Evolutionary conservation across 2,329 filamentous ascomycete species (phyloP).

Genomic region (Cadophora sp.): DNA sequence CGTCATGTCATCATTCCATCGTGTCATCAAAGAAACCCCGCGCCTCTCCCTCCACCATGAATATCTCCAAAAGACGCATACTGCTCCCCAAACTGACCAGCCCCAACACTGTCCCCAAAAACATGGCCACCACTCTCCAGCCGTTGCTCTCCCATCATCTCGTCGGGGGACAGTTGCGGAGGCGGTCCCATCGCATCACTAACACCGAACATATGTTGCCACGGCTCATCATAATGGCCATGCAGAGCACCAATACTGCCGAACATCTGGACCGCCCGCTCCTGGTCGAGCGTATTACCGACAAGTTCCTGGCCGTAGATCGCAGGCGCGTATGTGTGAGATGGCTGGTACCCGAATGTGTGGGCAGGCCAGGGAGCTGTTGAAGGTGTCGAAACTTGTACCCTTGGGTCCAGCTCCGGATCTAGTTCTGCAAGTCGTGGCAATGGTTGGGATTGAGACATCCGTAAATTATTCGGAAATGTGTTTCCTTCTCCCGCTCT

Average conservation of each 20-base stretch:
- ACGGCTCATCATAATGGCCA: constrained; percentile 37
- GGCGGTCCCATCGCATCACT: not conserved
- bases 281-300: constrained; percentile 28
- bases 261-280: constrained; percentile 30
- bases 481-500: constrained; percentile 6
- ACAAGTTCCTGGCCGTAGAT: constrained; percentile 11
- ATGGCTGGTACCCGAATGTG: not conserved
- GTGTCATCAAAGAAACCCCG: not conserved
- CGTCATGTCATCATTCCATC: not conserved
- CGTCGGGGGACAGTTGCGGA: not conserved
- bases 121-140: not conserved
- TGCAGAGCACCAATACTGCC: constrained; percentile 31
- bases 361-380: not conserved
- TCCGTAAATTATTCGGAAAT: constrained; percentile 16
- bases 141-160: not conserved
- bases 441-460: not conserved
- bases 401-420: not conserved
- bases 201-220: constrained; percentile 26
- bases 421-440: not conserved
- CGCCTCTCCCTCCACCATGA: not conserved
- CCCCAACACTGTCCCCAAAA: not conserved
- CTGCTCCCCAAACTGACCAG: not conserved
- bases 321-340: not conserved
- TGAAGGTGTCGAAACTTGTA: not conserved
- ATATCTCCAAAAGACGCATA: not conserved